Percentiles rank a stretch among this genome's conserved stretches.
Evolutionary conservation across 495 filamentous ascomycete species (phyloP).

Genomic region (Penicillium flavigenum): DNA sequence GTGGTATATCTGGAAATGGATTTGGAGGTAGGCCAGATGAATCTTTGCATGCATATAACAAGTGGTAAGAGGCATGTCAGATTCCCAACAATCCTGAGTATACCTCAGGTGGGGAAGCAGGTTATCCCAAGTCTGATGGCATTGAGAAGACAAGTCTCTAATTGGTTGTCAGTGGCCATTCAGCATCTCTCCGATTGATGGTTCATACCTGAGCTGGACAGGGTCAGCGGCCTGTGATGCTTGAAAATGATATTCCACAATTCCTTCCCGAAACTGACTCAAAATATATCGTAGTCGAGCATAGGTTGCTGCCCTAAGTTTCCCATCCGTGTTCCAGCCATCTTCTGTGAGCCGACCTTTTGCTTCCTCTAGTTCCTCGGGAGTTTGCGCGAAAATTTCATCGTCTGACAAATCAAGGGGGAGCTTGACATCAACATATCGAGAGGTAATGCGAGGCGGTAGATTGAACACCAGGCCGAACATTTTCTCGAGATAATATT

Average conservation of each 20-base stretch:
- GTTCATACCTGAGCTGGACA: slow-evolving; percentile 17
- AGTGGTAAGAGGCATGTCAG: slow-evolving; percentile 7
- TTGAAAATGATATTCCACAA: slow-evolving; percentile 24
- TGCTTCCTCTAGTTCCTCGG: slow-evolving; percentile 9
- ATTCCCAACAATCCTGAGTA: slow-evolving; percentile 19
- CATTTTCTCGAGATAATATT: slow-evolving; percentile 26
- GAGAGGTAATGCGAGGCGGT: slow-evolving; percentile 22
- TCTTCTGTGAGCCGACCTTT: slow-evolving; percentile 11
- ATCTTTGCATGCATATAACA: slow-evolving; percentile 25
- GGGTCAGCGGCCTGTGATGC: slow-evolving; percentile 11
- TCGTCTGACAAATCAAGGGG: slow-evolving; percentile 24
- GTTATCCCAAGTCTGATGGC: slow-evolving; percentile 17
- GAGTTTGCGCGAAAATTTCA: slow-evolving; percentile 10
- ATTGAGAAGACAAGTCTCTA: slow-evolving; percentile 19
- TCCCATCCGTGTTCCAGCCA: slow-evolving; percentile 21
- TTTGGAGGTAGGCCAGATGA: slow-evolving; percentile 23
- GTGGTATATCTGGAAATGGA: slow-evolving; percentile 23
- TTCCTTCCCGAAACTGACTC: slow-evolving; percentile 21
- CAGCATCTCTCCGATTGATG: not conserved
- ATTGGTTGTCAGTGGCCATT: slow-evolving; percentile 4
- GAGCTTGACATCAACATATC: slow-evolving; percentile 19
- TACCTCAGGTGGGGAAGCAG: slow-evolving; percentile 19
- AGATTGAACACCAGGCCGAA: slow-evolving; percentile 22
- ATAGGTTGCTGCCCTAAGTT: slow-evolving; percentile 17
- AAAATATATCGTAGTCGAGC: slow-evolving; percentile 23